Base-by-base conservation (phyloP, 2,329 filamentous ascomycete genomes). In the Aspergillus candidus region DNA sequence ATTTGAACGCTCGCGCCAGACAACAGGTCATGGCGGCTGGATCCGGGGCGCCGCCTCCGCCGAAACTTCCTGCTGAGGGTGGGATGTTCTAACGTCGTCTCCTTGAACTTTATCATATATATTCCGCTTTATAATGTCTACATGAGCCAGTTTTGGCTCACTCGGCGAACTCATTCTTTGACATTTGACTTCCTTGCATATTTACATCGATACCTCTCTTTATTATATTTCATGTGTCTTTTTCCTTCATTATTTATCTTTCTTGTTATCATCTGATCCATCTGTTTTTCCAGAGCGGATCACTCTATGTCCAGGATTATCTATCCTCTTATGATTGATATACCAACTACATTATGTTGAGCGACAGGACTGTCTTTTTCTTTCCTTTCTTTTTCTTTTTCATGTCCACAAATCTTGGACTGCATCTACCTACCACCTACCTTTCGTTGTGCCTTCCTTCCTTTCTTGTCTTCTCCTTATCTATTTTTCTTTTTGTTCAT, bases 81-180 rank as follows among this genome's bases (percentile, higher is more conserved):
- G 58, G 62, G 18, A 65, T 71, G 68, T 68, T 71, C 42, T 71
- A 55, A n/a, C n/a, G n/a, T n/a, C n/a, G n/a, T n/a, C n/a, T n/a
- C n/a, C n/a, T n/a, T n/a, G n/a, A n/a, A n/a, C n/a, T n/a, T n/a
- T 31, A 37, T 31, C 35, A 41, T 35, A 30, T 35, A 38, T 36
- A 12, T 44, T 48, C 14, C 14, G 40, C 15, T 30, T 7, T 32
- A 8, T 30, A 11, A 27, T 11, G 10, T 27, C 18, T 43, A 7
- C 12, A 22, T 31, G 32, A 10, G 11, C 22, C n/a, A 4, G n/a
- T 30, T 11, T 6, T 18, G 30, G 22, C 14, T 31, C 18, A 6
- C 38, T 40, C 32, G 35, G n/a, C 15, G 15, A 15, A 15, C 15
- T 15, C 15, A 15, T 15, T 15, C 15, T 33, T 18, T 15, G 18